Evolutionary conservation across 2,329 filamentous ascomycete species (phyloP).

Genomic region (Daldinia sp.): DNA sequence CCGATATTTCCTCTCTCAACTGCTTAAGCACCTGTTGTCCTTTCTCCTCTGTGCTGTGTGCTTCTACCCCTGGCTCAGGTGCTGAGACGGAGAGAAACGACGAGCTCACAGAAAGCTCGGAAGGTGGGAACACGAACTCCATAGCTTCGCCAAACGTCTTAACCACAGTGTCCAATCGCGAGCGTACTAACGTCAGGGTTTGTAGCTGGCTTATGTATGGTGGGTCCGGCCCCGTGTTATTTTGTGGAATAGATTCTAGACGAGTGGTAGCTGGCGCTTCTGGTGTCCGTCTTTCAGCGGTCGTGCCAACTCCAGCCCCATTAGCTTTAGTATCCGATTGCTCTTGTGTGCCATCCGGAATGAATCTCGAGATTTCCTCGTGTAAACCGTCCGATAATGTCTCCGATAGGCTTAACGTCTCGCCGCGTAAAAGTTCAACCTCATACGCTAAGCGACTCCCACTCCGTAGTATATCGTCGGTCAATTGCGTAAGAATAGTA

Average conservation of each 20-base stretch:
- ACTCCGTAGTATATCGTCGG: constrained; percentile 92
- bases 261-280: constrained; percentile 28
- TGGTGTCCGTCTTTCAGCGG: constrained; percentile 37
- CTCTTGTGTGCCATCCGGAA: constrained; percentile 61
- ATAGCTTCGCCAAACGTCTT: constrained; percentile 93
- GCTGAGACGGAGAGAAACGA: constrained; percentile 91
- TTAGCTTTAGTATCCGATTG: constrained; percentile 41
- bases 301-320: constrained; percentile 18
- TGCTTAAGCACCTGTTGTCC: constrained; percentile 80
- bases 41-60: constrained; percentile 81
- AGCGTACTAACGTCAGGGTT: constrained; percentile 81
- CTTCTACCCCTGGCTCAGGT: constrained; percentile 71
- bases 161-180: constrained; percentile 87
- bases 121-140: constrained; percentile 92
- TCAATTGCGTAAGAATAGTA: constrained; percentile 83
- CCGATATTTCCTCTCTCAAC: constrained; percentile 75
- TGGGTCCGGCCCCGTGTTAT: constrained; percentile 51
- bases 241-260: constrained; percentile 36
- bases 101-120: constrained; percentile 82
- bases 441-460: constrained; percentile 91
- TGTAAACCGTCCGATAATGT: constrained; percentile 76
- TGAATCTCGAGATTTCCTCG: constrained; percentile 76
- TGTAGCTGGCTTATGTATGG: constrained; percentile 80
- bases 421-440: constrained; percentile 90
- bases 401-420: constrained; percentile 82